These are phyloP conservation scores for Podila epicladia DNA, from an alignment of 192 early-diverging fungal species.

Conservation along the genomic window DNA sequence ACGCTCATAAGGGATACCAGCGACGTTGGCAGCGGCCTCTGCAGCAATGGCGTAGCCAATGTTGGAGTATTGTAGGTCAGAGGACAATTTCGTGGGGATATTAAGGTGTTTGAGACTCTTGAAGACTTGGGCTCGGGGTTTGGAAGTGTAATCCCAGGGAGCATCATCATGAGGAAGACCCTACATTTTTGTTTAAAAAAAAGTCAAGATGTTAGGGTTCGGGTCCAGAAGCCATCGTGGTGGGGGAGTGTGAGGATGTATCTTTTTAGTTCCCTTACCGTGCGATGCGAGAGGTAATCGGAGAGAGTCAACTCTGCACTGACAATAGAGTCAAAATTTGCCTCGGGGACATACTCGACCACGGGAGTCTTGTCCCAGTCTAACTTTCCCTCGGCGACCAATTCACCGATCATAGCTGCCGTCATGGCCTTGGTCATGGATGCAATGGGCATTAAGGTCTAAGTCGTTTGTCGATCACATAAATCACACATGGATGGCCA, in stretches of 20 bases:
- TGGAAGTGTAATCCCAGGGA: conserved; percentile 4
- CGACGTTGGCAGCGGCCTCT: conserved; percentile 5
- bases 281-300: conserved; percentile 33
- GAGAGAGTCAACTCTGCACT: conserved; percentile 12
- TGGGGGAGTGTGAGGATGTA: neutral
- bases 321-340: conserved; percentile 9
- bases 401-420: conserved; percentile 26
- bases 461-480: neutral
- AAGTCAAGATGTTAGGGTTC: neutral
- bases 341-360: conserved; percentile 21
- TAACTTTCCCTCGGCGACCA: conserved; percentile 31
- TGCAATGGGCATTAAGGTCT: conserved; percentile 25
- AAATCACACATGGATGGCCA: too few species aligned
- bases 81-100: conserved; percentile 4
- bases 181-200: conserved; percentile 4
- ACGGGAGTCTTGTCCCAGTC: conserved; percentile 42
- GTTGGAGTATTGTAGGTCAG: conserved; percentile 1
- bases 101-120: neutral
- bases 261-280: conserved; percentile 14
- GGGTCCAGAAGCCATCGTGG: neutral
- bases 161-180: neutral
- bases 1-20: neutral
- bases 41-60: conserved; percentile 4
- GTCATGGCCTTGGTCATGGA: conserved; percentile 37
- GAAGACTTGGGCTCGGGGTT: conserved; percentile 15